Evolutionary conservation across 345 rosid genomes (phyloP).

Genomic region (sweet orange (Citrus sinensis)): DVS_A1.0 CM039161.1:14253001-14253500

Average conservation of each 20-base stretch:
- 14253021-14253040: slow-evolving; percentile 61
- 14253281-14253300: background rate
- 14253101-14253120: slow-evolving; percentile 30
- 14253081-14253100: slow-evolving; percentile 22
- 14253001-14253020: slow-evolving; percentile 43
- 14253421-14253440: too few relatives aligned
- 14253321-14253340: slow-evolving; percentile 10
- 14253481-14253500: too few relatives aligned
- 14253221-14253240: slow-evolving; percentile 61
- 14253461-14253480: too few relatives aligned
- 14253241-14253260: slow-evolving; percentile 66
- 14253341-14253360: background rate
- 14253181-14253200: slow-evolving; percentile 34
- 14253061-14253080: slow-evolving; percentile 50
- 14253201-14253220: slow-evolving; percentile 38
- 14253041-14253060: slow-evolving; percentile 58
- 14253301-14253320: slow-evolving; percentile 22
- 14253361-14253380: background rate
- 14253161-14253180: slow-evolving; percentile 57
- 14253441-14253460: too few relatives aligned
- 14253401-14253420: too few relatives aligned
- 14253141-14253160: slow-evolving; percentile 37
- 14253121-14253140: slow-evolving; percentile 47
- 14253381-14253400: too few relatives aligned
- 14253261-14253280: slow-evolving; percentile 9